Evolutionary conservation across 2,329 filamentous ascomycete genomes (phyloP), one percentile per base, ranked within the genome.

Genomic region (Clonostachys solani): DNA sequence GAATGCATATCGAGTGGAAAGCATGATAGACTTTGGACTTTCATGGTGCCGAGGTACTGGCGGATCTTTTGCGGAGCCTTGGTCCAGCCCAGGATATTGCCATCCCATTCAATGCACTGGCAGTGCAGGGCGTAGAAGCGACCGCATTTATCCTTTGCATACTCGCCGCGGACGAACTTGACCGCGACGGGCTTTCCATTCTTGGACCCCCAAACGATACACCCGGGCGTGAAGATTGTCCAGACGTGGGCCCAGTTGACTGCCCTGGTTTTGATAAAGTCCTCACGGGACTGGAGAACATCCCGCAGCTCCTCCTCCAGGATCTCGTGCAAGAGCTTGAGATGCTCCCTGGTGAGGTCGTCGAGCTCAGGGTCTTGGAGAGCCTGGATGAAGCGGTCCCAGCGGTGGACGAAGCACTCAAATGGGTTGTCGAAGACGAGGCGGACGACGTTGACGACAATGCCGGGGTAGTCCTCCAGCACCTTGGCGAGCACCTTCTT

Each of bases 361-460:
- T 81, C 74, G 33, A 68, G 61, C 2, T 65, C 56, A 8, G 68
- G 54, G 34, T 70, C 66, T 9, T 72, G 57, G 41, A 70, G 63
- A 19, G 71, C 68, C 5, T 64, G 58, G 10, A 60, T 54, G 36
- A 83, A 70, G 7, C 65, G 56, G 2, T 71, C 65, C 82, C 83
- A 88, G 33, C 84, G 75, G 61, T 89, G 83, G 38, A 87, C 78
- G 43, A 89, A 79, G 0, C 80, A 78, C 52, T 78, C 67, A 51
- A 87, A 87, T 0, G 80, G 81, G 0, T 74, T 75, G 7, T 65
- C 60, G 50, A 88, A 86, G 47, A 80, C 78, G 3, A 87, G 67
- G 2, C 80, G 73, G n/a, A 80, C 72, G 33, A 87, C 66, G 12
- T 71, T 72, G 34, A 78, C 75, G 3, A 79, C 78, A 33, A 87